Percentiles rank a stretch among this genome's conserved stretches.
Conservation (phyloP, 108 stramenopile genomes). For the Discostella stelligeroides region DNA sequence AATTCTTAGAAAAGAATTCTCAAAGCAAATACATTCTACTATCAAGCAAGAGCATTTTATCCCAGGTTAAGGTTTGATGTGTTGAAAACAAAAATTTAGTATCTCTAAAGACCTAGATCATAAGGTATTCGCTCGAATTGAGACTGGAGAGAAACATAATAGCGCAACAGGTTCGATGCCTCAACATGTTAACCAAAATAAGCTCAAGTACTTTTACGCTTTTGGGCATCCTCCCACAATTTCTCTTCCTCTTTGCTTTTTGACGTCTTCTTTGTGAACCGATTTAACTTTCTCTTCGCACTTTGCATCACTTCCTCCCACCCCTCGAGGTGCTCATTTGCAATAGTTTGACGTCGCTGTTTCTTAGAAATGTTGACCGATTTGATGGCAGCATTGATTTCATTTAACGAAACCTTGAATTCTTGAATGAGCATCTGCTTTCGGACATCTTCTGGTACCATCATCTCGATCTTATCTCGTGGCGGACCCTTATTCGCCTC, state of each 20-base stretch:
- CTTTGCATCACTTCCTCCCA: slow-evolving; percentile 36
- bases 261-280: slow-evolving; percentile 23
- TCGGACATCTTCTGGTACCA: slow-evolving; percentile 42
- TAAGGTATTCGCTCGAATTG: too few species aligned
- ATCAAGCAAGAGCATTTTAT: too few species aligned
- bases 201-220: not conserved
- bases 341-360: slow-evolving; percentile 32
- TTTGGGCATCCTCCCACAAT: slow-evolving; percentile 46
- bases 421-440: slow-evolving; percentile 42
- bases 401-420: slow-evolving; percentile 34
- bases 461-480: slow-evolving; percentile 51
- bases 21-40: too few species aligned
- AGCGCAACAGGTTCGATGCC: too few species aligned
- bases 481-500: slow-evolving; percentile 43
- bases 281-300: slow-evolving; percentile 44
- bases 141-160: too few species aligned
- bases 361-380: slow-evolving; percentile 37
- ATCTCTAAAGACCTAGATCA: too few species aligned
- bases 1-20: too few species aligned
- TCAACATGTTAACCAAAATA: too few species aligned
- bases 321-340: slow-evolving; percentile 40
- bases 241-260: slow-evolving; percentile 40
- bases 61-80: too few species aligned
- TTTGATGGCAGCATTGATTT: slow-evolving; percentile 41
- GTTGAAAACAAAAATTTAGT: too few species aligned